These are phyloP conservation scores for Mycena alexandri DNA, from an alignment of 768 basidiomycete genomes.

Conservation along the genomic window DNA sequence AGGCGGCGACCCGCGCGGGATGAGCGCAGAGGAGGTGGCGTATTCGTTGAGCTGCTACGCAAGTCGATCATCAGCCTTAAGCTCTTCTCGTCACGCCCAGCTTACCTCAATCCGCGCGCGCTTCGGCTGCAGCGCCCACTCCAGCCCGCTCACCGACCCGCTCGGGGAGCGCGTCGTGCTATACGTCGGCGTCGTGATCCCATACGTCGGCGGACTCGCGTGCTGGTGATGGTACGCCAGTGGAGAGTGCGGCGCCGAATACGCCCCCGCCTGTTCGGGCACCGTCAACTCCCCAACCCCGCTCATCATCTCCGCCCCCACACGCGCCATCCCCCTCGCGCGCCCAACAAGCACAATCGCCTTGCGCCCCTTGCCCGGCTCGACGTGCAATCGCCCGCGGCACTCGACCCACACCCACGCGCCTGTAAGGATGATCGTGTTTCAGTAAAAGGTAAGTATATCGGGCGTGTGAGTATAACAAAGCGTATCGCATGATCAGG, in stretches of 20 bases:
- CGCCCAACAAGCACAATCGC: constrained; percentile 93
- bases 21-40: neutral
- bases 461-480: too few species aligned
- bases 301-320: constrained; percentile 72
- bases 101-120: constrained; percentile 31
- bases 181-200: constrained; percentile 1
- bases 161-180: constrained; percentile 52
- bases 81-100: constrained; percentile 17
- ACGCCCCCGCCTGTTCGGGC: neutral
- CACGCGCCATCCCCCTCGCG: constrained; percentile 71
- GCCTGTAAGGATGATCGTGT: constrained; percentile 13
- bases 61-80: neutral
- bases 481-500: too few species aligned
- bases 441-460: too few species aligned
- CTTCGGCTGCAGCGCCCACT: constrained; percentile 34
- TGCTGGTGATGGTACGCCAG: neutral
- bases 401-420: constrained; percentile 86
- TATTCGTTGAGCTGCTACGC: neutral
- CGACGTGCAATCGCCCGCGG: constrained; percentile 88
- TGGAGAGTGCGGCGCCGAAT: too few species aligned
- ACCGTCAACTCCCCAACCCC: constrained; percentile 69
- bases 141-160: constrained; percentile 28
- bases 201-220: neutral
- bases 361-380: constrained; percentile 94
- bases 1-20: too few species aligned